Conservation (phyloP, 2,329 filamentous ascomycete species). For the Mycosphaerella sp. region DNA sequence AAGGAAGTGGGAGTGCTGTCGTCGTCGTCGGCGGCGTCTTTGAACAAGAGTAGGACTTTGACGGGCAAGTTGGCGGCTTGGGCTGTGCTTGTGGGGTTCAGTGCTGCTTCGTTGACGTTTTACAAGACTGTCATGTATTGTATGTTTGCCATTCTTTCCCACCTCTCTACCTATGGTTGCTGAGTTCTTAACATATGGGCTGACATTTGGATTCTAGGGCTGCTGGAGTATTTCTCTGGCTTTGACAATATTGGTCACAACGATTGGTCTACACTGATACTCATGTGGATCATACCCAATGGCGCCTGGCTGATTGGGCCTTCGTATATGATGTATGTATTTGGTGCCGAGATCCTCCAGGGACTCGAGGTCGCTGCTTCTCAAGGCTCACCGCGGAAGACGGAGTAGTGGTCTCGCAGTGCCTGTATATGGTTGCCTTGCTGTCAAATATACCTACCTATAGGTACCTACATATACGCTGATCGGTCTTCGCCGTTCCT, state of each 20-base stretch:
- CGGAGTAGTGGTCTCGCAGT: slow-evolving; percentile 6
- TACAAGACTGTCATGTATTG: slow-evolving; percentile 64
- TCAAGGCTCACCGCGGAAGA: slow-evolving; percentile 18
- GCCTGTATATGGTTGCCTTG: no score
- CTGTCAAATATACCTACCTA: no score
- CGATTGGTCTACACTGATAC: slow-evolving; percentile 45
- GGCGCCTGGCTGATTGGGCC: slow-evolving; percentile 61
- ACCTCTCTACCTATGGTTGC: slow-evolving; percentile 1
- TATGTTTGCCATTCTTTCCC: slow-evolving; percentile 18
- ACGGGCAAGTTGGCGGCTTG: slow-evolving; percentile 48
- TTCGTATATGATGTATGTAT: slow-evolving; percentile 55
- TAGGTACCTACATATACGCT: no score
- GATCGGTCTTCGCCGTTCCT: no score
- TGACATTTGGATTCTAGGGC: slow-evolving; percentile 44
- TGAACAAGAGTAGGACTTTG: slow-evolving; percentile 48
- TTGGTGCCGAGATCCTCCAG: slow-evolving; percentile 56
- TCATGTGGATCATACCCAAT: slow-evolving; percentile 62
- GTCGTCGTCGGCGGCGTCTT: no score
- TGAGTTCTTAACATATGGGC: no score
- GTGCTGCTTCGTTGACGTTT: slow-evolving; percentile 56
- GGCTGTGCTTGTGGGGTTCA: slow-evolving; percentile 55
- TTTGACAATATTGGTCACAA: slow-evolving; percentile 61
- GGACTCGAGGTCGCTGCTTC: slow-evolving; percentile 47
- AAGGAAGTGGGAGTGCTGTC: no score
- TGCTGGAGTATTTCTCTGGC: slow-evolving; percentile 56